Base-by-base conservation (phyloP, 164 flowering plant genomes). In the Paratinospora sagittata region DNA sequence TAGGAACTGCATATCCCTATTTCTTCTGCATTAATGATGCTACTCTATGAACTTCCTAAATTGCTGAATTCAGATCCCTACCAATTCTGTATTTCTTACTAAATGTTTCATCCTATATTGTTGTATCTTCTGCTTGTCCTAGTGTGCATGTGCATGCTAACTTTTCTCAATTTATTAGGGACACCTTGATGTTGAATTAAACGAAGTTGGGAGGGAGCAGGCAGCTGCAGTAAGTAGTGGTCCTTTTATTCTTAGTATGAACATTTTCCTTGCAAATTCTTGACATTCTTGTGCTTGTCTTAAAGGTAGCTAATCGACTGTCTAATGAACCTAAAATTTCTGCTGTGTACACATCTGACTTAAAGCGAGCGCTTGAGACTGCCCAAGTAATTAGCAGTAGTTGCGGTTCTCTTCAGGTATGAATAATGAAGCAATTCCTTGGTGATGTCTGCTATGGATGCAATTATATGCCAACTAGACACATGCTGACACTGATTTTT, bases 161-260 rank as follows among this genome's bases (percentile, higher is more conserved):
- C 4, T 62, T 61, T 26, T 41, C 16, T 66, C 34, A 21, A 64
- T 73, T 69, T 71, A 41, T 39, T 66, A 94, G 98, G 98, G 98
- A 8, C 98, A 94, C 62, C 63, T 92, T 63, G 97, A 94, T 78
- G 86, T 85, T 72, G 91, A 92, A 58, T 60, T 94, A 61, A 94
- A 94, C 81, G 95, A 94, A 11, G 84, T 77, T 75, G 98, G 98
- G 72, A 84, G 88, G 75, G 81, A 85, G 75, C 98, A 94, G 81
- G 98, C 97, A 61, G 76, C 69, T 70, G 84, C 83, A 27, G 98
- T 94, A 82, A 84, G 87, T 80, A 19, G 58, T 34, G 21, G n/a
- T 27, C 19, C 57, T 76, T 61, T 8, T 16, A 27, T 61, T 19
- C 10, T 66, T 27, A 58, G 8, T 49, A 27, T 12, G 1, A 37